Evolutionary conservation across 306 rosid genomes (phyloP).

Genomic region (Coriaria nepalensis): DNA sequence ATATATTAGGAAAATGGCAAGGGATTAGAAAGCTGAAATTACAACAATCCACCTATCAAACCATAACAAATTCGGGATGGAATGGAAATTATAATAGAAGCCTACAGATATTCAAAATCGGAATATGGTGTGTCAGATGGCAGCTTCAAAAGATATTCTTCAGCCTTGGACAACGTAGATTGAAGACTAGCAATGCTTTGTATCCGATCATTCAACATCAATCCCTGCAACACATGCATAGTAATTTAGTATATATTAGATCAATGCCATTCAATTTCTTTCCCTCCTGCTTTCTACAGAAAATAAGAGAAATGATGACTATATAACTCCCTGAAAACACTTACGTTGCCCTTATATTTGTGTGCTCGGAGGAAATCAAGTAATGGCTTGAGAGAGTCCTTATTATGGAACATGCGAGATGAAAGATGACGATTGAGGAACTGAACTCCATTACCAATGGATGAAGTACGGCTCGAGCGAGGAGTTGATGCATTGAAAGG

Average conservation of each 20-base stretch:
- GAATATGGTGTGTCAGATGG: conserved; percentile 35
- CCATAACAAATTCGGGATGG: too few species aligned
- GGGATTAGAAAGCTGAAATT: too few species aligned
- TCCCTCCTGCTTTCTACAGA: too few species aligned
- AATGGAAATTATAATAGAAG: not conserved
- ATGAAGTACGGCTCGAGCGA: conserved; percentile 73
- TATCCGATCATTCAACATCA: conserved; percentile 63
- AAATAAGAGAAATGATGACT: too few species aligned
- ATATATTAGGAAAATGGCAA: conserved; percentile 9
- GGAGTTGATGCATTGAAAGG: conserved; percentile 87
- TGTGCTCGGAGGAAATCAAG: conserved; percentile 83
- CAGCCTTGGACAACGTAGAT: conserved; percentile 52
- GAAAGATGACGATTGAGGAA: conserved; percentile 96
- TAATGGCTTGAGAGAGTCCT: conserved; percentile 65
- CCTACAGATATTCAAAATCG: conserved; percentile 69
- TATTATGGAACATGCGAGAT: conserved; percentile 70
- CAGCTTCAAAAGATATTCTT: conserved; percentile 52
- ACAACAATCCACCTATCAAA: too few species aligned
- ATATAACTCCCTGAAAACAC: conserved; percentile 6
- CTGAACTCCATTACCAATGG: conserved; percentile 95
- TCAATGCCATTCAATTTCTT: too few species aligned
- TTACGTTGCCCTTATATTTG: conserved; percentile 62
- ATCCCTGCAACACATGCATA: conserved; percentile 20
- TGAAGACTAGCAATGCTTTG: conserved; percentile 46
- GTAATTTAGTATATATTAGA: too few species aligned